A percentile compares a stretch with the other conserved stretches of the same genome.
phyloP scores from a whole-genome alignment of 2,329 filamentous ascomycete species.

The Cordyceps fumosorosea region DNA sequence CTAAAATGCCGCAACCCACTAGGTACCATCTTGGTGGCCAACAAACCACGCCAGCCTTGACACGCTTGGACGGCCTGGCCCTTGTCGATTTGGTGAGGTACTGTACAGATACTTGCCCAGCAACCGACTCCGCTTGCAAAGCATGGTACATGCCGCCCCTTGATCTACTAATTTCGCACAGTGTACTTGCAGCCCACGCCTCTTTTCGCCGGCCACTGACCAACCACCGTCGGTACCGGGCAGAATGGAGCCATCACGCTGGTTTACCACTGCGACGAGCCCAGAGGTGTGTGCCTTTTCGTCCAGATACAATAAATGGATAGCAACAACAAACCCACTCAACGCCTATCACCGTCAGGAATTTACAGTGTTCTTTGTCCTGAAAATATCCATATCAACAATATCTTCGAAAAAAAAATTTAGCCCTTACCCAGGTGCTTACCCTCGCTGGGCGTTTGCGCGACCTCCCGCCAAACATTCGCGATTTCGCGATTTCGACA shows the following conservation, averaged over 20 bases:
- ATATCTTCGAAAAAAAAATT: background rate
- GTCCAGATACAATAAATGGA: too few species aligned
- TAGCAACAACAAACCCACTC: too few species aligned
- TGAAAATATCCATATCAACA: background rate
- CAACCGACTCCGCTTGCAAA: slow-evolving; percentile 26
- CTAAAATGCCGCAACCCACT: slow-evolving; percentile 11
- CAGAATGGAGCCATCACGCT: background rate
- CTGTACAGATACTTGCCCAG: slow-evolving; percentile 35
- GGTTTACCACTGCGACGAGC: too few species aligned
- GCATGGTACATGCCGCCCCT: slow-evolving; percentile 27
- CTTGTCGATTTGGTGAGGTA: slow-evolving; percentile 24
- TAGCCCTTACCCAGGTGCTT: background rate
- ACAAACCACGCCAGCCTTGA: background rate
- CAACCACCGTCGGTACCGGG: slow-evolving; percentile 5
- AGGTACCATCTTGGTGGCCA: slow-evolving; percentile 9
- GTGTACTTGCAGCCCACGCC: slow-evolving; percentile 25
- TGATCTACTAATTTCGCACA: slow-evolving; percentile 21
- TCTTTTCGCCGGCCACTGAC: slow-evolving; percentile 3
- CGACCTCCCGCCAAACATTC: slow-evolving; percentile 1
- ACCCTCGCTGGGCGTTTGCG: background rate
- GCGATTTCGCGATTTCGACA: slow-evolving; percentile 7
- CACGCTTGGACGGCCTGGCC: slow-evolving; percentile 14
- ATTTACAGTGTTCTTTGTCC: too few species aligned
- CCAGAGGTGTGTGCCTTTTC: too few species aligned
- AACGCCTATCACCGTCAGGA: too few species aligned